Percentiles rank a stretch among this genome's conserved stretches.
Conservation (phyloP, 352 stramenopile species). For the Thraustochytrium striatum region DNA sequence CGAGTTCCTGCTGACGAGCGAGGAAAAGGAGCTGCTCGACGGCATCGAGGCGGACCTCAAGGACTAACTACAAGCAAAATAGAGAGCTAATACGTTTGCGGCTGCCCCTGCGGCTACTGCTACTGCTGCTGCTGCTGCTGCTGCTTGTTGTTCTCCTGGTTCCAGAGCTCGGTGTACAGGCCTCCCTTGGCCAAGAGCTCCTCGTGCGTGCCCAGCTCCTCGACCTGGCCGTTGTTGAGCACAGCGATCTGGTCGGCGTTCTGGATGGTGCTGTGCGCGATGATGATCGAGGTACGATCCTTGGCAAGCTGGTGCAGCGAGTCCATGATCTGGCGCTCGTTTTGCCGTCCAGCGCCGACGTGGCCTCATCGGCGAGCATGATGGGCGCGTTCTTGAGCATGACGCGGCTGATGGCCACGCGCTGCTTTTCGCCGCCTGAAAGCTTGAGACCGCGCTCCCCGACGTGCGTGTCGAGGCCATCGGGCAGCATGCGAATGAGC, state of each 20-base stretch:
- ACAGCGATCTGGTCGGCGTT: conserved; percentile 87
- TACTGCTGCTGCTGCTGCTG: too few relatives aligned
- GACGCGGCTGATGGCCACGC: conserved; percentile 84
- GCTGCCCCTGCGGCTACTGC: too few relatives aligned
- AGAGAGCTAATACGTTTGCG: too few relatives aligned
- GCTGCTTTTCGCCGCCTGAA: conserved; percentile 86
- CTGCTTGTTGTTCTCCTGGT: conserved; percentile 11
- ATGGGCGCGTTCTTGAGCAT: conserved; percentile 82
- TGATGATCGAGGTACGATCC: conserved; percentile 74
- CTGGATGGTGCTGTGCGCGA: conserved; percentile 94
- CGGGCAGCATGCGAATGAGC: conserved; percentile 75
- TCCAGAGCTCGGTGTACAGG: conserved; percentile 24
- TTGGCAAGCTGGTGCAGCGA: conserved; percentile 64
- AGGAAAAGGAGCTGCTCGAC: background rate
- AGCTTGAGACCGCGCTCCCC: conserved; percentile 83
- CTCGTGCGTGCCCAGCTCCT: conserved; percentile 82
- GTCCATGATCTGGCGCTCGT: conserved; percentile 72
- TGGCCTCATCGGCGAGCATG: conserved; percentile 69
- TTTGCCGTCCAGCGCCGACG: conserved; percentile 69
- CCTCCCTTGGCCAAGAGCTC: conserved; percentile 66
- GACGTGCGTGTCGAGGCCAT: conserved; percentile 84
- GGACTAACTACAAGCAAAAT: too few relatives aligned
- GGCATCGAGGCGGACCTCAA: conserved; percentile 24
- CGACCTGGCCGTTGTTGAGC: conserved; percentile 77
- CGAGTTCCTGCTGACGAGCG: background rate